phyloP scores from a whole-genome alignment of 169 alveolate genomes.

The Toxoplasma gondii region DNA sequence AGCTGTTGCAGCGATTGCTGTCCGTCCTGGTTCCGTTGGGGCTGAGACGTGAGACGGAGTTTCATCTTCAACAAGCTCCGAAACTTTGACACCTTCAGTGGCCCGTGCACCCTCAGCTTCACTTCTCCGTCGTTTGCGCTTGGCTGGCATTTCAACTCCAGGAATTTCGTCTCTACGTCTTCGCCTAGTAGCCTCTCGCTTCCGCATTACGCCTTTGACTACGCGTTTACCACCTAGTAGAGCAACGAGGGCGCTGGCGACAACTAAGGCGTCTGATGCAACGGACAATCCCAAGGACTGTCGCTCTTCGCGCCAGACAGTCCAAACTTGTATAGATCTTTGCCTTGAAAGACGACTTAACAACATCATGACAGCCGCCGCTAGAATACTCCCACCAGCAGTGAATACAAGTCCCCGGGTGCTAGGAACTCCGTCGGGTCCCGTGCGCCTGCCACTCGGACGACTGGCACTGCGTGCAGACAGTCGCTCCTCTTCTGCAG shows the following conservation, averaged over 20 bases:
- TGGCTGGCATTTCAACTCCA: not conserved
- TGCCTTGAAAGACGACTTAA: not conserved
- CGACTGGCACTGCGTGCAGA: no score
- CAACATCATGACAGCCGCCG: not conserved
- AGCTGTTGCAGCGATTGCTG: not conserved
- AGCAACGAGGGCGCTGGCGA: not conserved
- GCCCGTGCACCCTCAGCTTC: not conserved
- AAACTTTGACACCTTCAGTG: not conserved
- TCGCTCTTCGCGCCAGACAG: not conserved
- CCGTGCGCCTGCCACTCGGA: no score
- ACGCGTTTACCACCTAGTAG: not conserved
- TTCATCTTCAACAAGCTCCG: not conserved
- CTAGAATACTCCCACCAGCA: not conserved
- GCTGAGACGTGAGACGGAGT: not conserved
- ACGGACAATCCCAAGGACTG: not conserved
- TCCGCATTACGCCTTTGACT: not conserved
- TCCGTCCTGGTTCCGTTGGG: not conserved
- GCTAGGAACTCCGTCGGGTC: not conserved
- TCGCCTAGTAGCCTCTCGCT: not conserved
- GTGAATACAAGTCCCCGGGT: not conserved
- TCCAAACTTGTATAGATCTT: not conserved
- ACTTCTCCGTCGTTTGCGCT: not conserved
- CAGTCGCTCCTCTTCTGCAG: no score
- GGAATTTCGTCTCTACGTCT: not conserved
- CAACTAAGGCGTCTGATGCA: not conserved